A percentile compares a stretch with the other conserved stretches of the same genome.
These are phyloP conservation scores for Vitis rupestris DNA, from an alignment of 164 flowering plant genomes.

Conservation along the genomic window DNA sequence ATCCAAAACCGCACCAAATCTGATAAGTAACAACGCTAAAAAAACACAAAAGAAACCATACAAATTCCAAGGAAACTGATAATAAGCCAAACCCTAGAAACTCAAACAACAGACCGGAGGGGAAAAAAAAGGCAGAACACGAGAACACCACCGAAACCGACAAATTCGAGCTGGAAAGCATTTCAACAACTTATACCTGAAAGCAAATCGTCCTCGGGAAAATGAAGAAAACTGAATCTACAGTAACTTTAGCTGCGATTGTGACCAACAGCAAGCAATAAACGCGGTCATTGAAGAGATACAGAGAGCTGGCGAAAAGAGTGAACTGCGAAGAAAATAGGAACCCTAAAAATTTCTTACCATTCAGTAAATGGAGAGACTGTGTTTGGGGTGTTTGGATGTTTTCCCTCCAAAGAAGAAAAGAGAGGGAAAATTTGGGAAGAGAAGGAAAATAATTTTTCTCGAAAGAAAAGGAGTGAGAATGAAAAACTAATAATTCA, in stretches of 20 bases:
- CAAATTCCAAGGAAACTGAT: no score
- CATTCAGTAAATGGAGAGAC: neutral
- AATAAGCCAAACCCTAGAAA: no score
- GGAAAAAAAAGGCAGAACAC: no score
- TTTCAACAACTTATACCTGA: slow-evolving; percentile 5
- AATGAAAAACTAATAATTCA: neutral
- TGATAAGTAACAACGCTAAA: no score
- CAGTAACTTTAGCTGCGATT: neutral
- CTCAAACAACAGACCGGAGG: no score
- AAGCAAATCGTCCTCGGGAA: neutral
- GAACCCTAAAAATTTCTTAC: slow-evolving; percentile 12
- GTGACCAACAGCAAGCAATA: neutral
- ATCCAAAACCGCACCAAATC: no score
- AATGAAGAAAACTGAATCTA: neutral
- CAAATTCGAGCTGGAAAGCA: no score
- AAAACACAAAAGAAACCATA: no score
- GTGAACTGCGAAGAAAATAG: neutral
- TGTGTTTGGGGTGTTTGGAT: neutral
- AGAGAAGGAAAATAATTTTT: slow-evolving; percentile 26
- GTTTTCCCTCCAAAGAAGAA: slow-evolving; percentile 42
- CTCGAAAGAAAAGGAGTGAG: slow-evolving; percentile 6
- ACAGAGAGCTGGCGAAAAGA: neutral
- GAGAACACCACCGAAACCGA: no score
- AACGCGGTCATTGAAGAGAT: neutral
- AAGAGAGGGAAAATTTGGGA: slow-evolving; percentile 34